Percentiles rank a stretch among this genome's conserved stretches.
Conservation (phyloP, 306 rosid species). For the Castanea crenata region DNA sequence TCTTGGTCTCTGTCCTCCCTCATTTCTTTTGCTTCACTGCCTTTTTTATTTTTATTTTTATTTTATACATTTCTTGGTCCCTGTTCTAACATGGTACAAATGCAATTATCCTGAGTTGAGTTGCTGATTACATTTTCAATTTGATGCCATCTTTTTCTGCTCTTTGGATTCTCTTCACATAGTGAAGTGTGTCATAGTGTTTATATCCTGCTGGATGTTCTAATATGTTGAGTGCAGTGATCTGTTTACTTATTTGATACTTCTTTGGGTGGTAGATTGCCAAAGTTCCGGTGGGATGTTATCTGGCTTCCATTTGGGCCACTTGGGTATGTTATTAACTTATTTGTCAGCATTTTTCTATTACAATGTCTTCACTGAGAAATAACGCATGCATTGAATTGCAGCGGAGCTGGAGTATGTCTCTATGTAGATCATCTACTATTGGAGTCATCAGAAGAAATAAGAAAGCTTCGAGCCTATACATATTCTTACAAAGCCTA, state of each 20-base stretch:
- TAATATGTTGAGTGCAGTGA: slow-evolving; percentile 11
- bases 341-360: slow-evolving; percentile 12
- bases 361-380: slow-evolving; percentile 9
- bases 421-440: slow-evolving; percentile 83
- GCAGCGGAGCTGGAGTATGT: slow-evolving; percentile 75
- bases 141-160: slow-evolving; percentile 12
- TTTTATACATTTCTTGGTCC: too few species aligned
- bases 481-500: slow-evolving; percentile 80
- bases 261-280: slow-evolving; percentile 47
- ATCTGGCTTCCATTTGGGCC: slow-evolving; percentile 93
- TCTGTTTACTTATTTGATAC: background rate
- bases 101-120: background rate
- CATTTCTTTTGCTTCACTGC: background rate
- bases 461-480: slow-evolving; percentile 71
- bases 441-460: slow-evolving; percentile 68
- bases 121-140: background rate
- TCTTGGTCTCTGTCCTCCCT: background rate
- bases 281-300: slow-evolving; percentile 83
- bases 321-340: slow-evolving; percentile 45
- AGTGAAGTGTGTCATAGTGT: slow-evolving; percentile 13
- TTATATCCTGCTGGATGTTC: background rate
- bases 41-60: background rate
- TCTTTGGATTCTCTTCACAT: background rate
- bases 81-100: background rate
- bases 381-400: slow-evolving; percentile 14